Evolutionary conservation across 2,329 filamentous ascomycete genomes (phyloP).

Genomic region (Fusarium sp.): DNA sequence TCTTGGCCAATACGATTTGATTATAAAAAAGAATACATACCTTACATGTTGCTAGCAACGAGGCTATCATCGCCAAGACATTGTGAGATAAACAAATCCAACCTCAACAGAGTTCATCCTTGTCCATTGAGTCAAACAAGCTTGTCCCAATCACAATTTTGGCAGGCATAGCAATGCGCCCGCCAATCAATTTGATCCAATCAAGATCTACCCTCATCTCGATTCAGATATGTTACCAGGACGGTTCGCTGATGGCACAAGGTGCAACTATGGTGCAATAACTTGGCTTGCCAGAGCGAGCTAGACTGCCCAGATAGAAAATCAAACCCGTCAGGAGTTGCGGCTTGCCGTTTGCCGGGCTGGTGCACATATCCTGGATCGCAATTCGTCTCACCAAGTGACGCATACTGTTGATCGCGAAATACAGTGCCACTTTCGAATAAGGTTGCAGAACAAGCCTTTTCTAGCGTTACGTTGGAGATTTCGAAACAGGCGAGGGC

Average conservation of each 20-base stretch:
- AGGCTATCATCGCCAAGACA: slow-evolving; percentile 16
- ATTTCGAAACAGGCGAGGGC: slow-evolving; percentile 22
- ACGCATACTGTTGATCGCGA: slow-evolving; percentile 12
- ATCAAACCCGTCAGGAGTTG: slow-evolving; percentile 1
- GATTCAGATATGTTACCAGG: not conserved
- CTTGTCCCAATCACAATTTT: not conserved
- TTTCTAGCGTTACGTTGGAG: slow-evolving; percentile 30
- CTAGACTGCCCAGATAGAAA: not conserved
- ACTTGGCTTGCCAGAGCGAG: not conserved
- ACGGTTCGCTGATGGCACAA: slow-evolving; percentile 11
- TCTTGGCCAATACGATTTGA: not conserved
- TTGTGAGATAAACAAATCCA: not conserved
- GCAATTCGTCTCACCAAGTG: slow-evolving; percentile 7
- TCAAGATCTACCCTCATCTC: slow-evolving; percentile 1
- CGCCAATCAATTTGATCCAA: not conserved
- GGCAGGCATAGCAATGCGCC: not conserved
- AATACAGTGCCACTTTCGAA: slow-evolving; percentile 12
- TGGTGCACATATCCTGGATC: slow-evolving; percentile 14
- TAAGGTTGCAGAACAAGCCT: slow-evolving; percentile 32
- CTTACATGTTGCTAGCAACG: not conserved
- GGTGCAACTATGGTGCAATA: slow-evolving; percentile 28
- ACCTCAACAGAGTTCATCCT: not conserved
- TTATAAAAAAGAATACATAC: not conserved
- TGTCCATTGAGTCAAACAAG: not conserved
- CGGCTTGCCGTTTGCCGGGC: not conserved